Conservation (phyloP, 2,329 filamentous ascomycete genomes). For the Purpureocillium lavendulum region DNA sequence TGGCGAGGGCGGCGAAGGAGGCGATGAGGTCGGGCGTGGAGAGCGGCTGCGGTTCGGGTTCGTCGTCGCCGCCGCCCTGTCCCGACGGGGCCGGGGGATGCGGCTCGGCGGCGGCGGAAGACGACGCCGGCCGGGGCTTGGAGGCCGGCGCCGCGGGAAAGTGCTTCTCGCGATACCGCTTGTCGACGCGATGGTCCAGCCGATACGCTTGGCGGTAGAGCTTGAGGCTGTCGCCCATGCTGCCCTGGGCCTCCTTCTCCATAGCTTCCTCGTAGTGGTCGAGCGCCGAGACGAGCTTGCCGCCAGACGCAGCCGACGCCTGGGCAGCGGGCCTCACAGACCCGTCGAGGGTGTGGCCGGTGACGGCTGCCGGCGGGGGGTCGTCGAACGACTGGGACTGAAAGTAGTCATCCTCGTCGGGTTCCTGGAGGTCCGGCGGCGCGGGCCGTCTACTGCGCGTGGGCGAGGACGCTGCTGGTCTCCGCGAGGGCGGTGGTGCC, state of each 20-base stretch:
- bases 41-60: constrained; percentile 29
- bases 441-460: not conserved
- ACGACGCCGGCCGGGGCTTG: constrained; percentile 27
- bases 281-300: constrained; percentile 64
- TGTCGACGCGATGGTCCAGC: constrained; percentile 80
- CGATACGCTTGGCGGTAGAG: constrained; percentile 87
- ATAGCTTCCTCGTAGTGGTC: constrained; percentile 92
- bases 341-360: constrained; percentile 9
- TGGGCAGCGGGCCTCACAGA: not conserved
- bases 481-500: too few species aligned
- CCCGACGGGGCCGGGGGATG: constrained; percentile 12
- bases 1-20: constrained; percentile 63
- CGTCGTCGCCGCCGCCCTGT: constrained; percentile 31
- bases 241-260: constrained; percentile 77
- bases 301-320: constrained; percentile 12
- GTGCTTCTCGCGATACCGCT: constrained; percentile 83
- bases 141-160: constrained; percentile 56
- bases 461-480: not conserved
- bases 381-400: constrained; percentile 10
- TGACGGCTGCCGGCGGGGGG: constrained; percentile 1
- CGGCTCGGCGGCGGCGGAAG: constrained; percentile 1
- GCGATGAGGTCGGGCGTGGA: constrained; percentile 62
- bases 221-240: constrained; percentile 77
- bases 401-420: constrained; percentile 7
- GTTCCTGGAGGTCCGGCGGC: not conserved